Base-by-base conservation (phyloP, 768 basidiomycete genomes). In the Austroboletus eburneus region DNA sequence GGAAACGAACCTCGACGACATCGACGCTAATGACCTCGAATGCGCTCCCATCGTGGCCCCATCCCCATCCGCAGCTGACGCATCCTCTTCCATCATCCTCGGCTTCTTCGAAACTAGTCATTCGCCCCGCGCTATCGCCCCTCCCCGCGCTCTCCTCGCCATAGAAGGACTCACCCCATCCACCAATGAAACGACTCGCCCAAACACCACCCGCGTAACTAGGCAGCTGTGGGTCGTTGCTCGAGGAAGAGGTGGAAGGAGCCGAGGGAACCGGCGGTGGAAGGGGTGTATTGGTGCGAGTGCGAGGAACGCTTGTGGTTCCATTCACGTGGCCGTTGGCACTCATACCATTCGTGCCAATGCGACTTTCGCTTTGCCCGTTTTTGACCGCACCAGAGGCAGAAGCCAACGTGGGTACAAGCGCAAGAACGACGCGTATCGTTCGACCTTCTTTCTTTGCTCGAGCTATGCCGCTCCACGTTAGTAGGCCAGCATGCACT, bases 51-150 rank as follows among this genome's bases (percentile, higher is more conserved):
- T 87, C 86, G 52, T 88, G 87, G 2, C 82, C 80, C 52, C 76
- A 79, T n/a, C 86, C 85, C 87, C 87, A 87, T 0, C 78, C 78
- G 9, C 78, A 81, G 62, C 83, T 85, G n/a, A 75, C 68, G 54
- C 85, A 64, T 9, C 74, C 70, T 39, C 82, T 65, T 22, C 81
- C 82, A 55, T 85, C 83, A 49, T 84, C 79, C 32, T 75, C 74
- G 8, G 62, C 67, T 49, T 63, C 65, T 57, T 71, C 60, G 51
- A 59, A 66, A 39, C 49, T 58, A 36, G 54, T 57, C 62, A 54
- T 69, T 49, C 48, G 65, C 20, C 25, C 27, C 23, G 47, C 51
- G 32, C 41, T 54, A 29, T 63, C 61, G 35, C 52, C 60, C n/a
- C 64, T 57, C 18, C 64, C 66, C 4, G 64, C 63, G 14, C 18